Base-by-base conservation (phyloP, 2,329 filamentous ascomycete species). In the Graphilbum fragrans region DNA sequence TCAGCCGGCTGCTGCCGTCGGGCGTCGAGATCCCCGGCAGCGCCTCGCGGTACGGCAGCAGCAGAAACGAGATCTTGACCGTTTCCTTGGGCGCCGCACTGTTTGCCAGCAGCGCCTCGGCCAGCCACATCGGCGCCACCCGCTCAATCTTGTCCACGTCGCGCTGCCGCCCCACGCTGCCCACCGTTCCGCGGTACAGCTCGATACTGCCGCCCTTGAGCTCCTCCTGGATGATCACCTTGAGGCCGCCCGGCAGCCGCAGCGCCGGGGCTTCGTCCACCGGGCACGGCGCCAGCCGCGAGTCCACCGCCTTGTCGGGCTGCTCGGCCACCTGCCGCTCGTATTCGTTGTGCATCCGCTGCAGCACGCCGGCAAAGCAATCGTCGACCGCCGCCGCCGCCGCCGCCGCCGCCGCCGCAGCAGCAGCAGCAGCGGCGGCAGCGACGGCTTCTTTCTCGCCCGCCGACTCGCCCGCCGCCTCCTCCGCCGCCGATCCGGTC, bases 41-140 rank as follows among this genome's bases (percentile, higher is more conserved):
- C 21, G 72, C 63, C 49, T 86, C 80, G 52, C 84, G 72, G 64
- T 75, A 87, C 0, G 92, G 88, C 51, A 92, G 77, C 20, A 98
- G 69, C 16, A 94, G 74, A 55, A 98, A 98, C 4, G 86, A 88
- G n/a, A 96, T 80, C 68, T 98, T 98, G 51, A 90, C 77, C 2
- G 88, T 80, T n/a, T 96, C 92, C 64, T 96, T 96, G 45, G 71
- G 63, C 0, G 87, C 86, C 9, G 86, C 76, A 56, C 77, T 72
- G 57, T 95, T 95, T 67, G 86, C 57, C 37, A 98, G 66, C 14
- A 98, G 67, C 29, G 94, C 74, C 48, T 96, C 88, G 14, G 84
- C 88, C 7, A 98, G 69, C 92, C 92, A 98, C 67, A 84, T 82
- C 2, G 92, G 90, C 6, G 82, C 87, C 33, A 81, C 76, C 53